Base-by-base conservation (phyloP, 306 rosid genomes). In the Argentina anserina region DNA sequence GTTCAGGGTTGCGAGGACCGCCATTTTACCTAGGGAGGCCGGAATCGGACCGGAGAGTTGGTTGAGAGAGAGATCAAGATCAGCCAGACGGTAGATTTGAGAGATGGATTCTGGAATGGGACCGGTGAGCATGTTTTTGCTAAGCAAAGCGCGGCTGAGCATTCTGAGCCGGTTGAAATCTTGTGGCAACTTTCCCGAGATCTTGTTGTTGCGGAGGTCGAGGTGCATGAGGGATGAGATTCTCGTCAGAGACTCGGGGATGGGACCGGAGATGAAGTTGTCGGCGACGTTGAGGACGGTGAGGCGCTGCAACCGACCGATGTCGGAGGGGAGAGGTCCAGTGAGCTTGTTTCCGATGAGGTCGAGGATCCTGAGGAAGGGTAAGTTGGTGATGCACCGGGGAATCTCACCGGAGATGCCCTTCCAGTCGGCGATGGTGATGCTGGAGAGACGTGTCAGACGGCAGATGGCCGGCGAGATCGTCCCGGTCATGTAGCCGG, bases 381-480 rank as follows among this genome's bases (percentile, higher is more conserved):
- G 91, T 2, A 95, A 56, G 2, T 77, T 31, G 9, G 96, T 62
- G 45, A 95, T 78, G 66, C 99, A 95, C 11, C 69, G 64, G 0
- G 99, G 99, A n/a, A 95, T 95, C 75, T 77, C 87, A 42, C 99
- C 99, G 73, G 99, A 41, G 70, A 95, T 91, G 1, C 96, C 97
- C 77, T 91, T 90, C 99, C 99, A 95, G 45, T 95, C 99, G 39
- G 99, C 89, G 53, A 95, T 79, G 26, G 84, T 90, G 75, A 91
- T 10, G 79, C 92, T 75, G 46, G 96, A 88, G 77, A 95, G 97
- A 3, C 96, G 84, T 3, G 79, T 58, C 14, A 95, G 92, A 20
- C 72, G 78, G 65, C 99, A 95, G 68, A 95, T 86, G 13, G 84
- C 76, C 7, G 92, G 93, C 0, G 97, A 92, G 74, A 95, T 90